A percentile compares a stretch with the other conserved stretches of the same genome.
Evolutionary conservation across 257 asterid species (phyloP).

Genomic region (Scutellaria galericulata): DNA sequence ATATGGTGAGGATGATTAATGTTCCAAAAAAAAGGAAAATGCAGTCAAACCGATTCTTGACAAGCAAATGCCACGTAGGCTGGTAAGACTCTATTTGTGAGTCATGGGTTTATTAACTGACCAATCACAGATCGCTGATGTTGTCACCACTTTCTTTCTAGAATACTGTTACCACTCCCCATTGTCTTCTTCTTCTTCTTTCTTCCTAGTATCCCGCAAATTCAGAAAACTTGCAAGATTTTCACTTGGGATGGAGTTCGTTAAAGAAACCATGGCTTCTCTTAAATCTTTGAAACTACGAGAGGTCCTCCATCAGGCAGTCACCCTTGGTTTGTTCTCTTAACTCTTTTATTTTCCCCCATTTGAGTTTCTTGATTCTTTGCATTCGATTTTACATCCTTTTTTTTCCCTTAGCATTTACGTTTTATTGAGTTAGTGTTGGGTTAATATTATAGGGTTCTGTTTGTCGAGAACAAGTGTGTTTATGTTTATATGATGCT

Average conservation of each 20-base stretch:
- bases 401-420: not conserved
- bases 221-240: slow-evolving; percentile 26
- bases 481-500: not conserved
- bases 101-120: slow-evolving; percentile 27
- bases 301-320: slow-evolving; percentile 53
- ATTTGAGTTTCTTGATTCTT: not conserved
- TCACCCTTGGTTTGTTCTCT: slow-evolving; percentile 56
- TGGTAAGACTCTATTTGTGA: not conserved
- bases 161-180: no score
- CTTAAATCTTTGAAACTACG: slow-evolving; percentile 58
- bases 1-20: not conserved
- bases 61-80: slow-evolving; percentile 42
- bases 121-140: slow-evolving; percentile 49
- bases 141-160: slow-evolving; percentile 38
- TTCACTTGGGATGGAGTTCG: slow-evolving; percentile 54
- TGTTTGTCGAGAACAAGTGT: not conserved
- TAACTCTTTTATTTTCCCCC: not conserved
- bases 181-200: no score
- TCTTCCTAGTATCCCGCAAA: not conserved
- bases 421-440: not conserved
- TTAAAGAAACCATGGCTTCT: slow-evolving; percentile 44
- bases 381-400: not conserved
- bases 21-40: not conserved
- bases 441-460: not conserved
- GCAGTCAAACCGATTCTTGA: not conserved